Percentiles rank a stretch among this genome's conserved stretches.
These are phyloP conservation scores for Rutstroemia sp. DNA, from an alignment of 2,329 filamentous ascomycete genomes.

Conservation along the genomic window DNA sequence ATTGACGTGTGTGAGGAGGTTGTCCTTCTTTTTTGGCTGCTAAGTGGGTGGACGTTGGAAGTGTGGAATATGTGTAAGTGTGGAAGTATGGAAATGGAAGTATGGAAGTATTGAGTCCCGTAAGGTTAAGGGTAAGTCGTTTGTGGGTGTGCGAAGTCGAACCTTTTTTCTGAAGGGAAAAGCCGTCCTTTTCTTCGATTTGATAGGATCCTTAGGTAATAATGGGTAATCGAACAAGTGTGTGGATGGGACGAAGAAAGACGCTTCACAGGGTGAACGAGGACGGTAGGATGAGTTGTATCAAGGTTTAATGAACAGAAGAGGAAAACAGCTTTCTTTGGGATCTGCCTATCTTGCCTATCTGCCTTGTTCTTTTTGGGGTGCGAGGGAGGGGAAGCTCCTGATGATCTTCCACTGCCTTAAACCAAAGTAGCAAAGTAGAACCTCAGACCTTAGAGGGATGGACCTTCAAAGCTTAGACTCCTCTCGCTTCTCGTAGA, in stretches of 20 bases:
- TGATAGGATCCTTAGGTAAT: neutral
- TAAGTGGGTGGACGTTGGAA: too few species aligned
- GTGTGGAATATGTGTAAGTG: neutral
- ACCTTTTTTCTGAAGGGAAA: too few species aligned
- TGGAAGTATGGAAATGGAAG: too few species aligned
- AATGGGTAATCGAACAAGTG: neutral
- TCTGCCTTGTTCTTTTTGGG: neutral
- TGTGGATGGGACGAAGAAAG: neutral
- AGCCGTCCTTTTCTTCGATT: neutral
- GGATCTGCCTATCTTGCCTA: neutral
- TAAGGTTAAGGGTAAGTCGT: too few species aligned
- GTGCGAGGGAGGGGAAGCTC: neutral
- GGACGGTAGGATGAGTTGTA: neutral
- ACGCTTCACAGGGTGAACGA: neutral
- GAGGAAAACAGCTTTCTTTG: neutral
- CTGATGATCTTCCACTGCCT: neutral
- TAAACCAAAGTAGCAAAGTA: too few species aligned
- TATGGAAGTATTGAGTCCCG: neutral
- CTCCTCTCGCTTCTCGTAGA: too few species aligned
- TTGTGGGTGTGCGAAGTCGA: too few species aligned
- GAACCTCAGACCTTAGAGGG: too few species aligned
- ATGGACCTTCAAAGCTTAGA: too few species aligned
- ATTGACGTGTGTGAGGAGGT: too few species aligned
- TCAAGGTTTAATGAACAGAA: neutral
- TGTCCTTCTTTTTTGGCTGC: too few species aligned